Conservation (phyloP, 1,284 basidiomycete genomes). For the Austropuccinia psidii region DNA sequence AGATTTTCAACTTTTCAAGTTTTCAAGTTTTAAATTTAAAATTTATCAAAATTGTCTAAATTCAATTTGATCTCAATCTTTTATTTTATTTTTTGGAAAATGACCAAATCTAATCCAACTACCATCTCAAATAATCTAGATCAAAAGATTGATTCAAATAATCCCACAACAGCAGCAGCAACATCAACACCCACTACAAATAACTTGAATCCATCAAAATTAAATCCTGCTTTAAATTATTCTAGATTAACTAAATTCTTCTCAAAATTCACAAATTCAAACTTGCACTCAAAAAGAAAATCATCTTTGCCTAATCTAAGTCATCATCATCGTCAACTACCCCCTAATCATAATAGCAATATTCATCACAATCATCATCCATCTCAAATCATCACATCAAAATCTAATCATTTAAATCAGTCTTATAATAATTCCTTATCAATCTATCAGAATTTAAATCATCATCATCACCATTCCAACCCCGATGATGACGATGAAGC, state of each 20-base stretch:
- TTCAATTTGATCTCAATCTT: too few species aligned
- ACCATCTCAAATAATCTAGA: too few species aligned
- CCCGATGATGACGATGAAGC: neutral
- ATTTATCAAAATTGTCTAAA: too few species aligned
- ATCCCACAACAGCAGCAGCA: too few species aligned
- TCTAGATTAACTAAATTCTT: conserved; percentile 21
- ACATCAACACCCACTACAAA: too few species aligned
- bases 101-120: too few species aligned
- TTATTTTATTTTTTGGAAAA: too few species aligned
- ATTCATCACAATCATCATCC: neutral
- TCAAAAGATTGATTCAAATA: too few species aligned
- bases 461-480: neutral
- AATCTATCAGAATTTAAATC: neutral
- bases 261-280: conserved; percentile 16
- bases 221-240: too few species aligned
- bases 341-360: neutral
- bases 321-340: neutral
- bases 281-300: conserved; percentile 2
- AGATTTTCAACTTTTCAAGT: too few species aligned
- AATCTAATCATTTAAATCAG: neutral
- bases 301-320: conserved; percentile 6
- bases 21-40: too few species aligned
- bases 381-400: neutral
- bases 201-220: too few species aligned
- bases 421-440: neutral